These are phyloP conservation scores for Aspergillus novoparasiticus DNA, from an alignment of 2,329 filamentous ascomycete species.

Conservation along the genomic window DNA sequence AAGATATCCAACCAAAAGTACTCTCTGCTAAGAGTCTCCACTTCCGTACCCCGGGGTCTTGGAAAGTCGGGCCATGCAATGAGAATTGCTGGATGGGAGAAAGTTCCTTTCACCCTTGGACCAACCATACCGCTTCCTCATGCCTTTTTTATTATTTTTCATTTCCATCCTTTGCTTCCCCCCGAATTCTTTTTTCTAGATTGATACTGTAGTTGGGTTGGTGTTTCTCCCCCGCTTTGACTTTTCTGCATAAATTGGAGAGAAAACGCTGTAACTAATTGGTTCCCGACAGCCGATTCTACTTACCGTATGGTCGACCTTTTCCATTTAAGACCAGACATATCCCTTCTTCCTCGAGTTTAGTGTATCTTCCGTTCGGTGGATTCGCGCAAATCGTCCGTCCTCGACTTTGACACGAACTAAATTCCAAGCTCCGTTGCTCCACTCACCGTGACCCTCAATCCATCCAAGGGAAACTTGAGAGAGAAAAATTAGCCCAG, in stretches of 20 bases:
- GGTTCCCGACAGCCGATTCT: background rate
- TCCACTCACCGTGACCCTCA: slow-evolving; percentile 12
- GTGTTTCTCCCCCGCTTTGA: background rate
- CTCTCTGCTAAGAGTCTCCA: background rate
- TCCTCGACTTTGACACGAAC: slow-evolving; percentile 11
- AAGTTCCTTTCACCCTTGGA: slow-evolving; percentile 24
- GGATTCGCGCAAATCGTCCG: slow-evolving; percentile 16
- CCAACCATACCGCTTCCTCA: slow-evolving; percentile 12
- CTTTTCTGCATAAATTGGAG: background rate
- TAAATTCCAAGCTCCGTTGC: slow-evolving; percentile 11
- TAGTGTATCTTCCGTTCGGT: slow-evolving; percentile 9
- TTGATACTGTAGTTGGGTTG: background rate
- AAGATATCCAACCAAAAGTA: background rate
- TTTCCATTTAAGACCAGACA: slow-evolving; percentile 1
- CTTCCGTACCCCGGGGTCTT: slow-evolving; percentile 9
- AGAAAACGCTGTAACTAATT: background rate
- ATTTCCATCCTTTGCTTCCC: background rate
- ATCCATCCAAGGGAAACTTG: background rate
- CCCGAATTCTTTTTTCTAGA: background rate
- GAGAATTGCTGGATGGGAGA: slow-evolving; percentile 9
- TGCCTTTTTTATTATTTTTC: background rate
- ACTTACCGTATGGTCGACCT: background rate
- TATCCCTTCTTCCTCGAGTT: slow-evolving; percentile 5
- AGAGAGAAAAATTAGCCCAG: slow-evolving; percentile 4
- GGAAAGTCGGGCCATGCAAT: slow-evolving; percentile 1